Evolutionary conservation across 306 rosid species (phyloP).

Genomic region (Cucurbita ficifolia): DNA sequence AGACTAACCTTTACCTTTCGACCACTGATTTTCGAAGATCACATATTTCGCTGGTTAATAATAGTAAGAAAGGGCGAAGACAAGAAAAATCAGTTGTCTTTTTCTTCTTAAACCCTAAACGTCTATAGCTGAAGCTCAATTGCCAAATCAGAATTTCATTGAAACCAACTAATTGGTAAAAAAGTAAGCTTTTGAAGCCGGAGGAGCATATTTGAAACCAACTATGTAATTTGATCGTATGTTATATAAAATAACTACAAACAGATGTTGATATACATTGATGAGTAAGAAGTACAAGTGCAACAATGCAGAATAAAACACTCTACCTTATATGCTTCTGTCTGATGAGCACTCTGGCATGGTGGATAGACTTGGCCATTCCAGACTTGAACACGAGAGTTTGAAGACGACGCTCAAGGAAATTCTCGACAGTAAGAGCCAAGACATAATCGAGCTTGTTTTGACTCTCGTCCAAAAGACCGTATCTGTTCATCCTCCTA

Average conservation of each 20-base stretch:
- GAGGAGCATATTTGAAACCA: background rate
- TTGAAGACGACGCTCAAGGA: constrained; percentile 33
- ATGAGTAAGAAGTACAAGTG: background rate
- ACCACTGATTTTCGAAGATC: background rate
- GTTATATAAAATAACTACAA: background rate
- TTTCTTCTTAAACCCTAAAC: background rate
- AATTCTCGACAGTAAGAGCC: constrained; percentile 33
- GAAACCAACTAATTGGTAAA: background rate
- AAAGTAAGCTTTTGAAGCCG: background rate
- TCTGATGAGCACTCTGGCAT: constrained; percentile 31
- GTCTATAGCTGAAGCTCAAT: background rate
- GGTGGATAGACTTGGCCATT: constrained; percentile 40
- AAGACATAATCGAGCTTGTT: constrained; percentile 37
- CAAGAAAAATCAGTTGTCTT: background rate
- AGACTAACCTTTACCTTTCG: background rate
- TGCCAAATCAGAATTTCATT: background rate
- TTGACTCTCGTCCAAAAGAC: constrained; percentile 32
- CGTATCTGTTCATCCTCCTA: constrained; percentile 37
- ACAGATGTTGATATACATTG: background rate
- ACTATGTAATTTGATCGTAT: too few relatives aligned
- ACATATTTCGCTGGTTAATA: background rate
- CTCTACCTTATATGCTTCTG: constrained; percentile 29
- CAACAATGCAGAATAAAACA: background rate
- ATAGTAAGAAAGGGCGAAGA: background rate
- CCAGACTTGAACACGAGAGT: constrained; percentile 30